Evolutionary conservation across 2,329 filamentous ascomycete genomes (phyloP).

Genomic region (Penicillium frequentans): DNA sequence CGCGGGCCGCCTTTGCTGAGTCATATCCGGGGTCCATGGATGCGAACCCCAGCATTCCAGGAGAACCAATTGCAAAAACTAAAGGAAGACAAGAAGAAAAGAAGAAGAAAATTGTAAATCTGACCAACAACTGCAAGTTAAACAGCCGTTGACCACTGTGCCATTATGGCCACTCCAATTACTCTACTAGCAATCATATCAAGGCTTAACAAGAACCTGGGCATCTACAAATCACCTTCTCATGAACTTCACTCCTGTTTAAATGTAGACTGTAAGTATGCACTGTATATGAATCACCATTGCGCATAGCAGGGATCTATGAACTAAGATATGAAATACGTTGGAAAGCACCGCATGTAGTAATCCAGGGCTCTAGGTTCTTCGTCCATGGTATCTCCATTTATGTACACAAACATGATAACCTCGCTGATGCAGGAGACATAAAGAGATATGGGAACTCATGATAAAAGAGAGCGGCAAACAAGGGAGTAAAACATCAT

Average conservation of each 20-base stretch:
- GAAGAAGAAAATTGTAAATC: no score
- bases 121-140: neutral
- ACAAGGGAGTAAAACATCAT: neutral
- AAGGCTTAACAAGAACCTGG: no score
- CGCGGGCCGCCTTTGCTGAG: constrained; percentile 18
- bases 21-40: neutral
- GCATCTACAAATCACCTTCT: no score
- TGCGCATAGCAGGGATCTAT: no score
- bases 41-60: neutral
- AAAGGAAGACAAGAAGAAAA: neutral
- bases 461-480: neutral
- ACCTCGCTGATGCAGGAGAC: constrained; percentile 21
- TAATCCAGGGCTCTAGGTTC: neutral
- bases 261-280: no score
- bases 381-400: constrained; percentile 24
- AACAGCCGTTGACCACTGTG: neutral
- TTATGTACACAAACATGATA: constrained; percentile 23
- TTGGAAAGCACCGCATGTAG: neutral
- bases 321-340: no score
- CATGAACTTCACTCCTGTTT: no score
- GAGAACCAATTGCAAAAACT: neutral
- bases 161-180: neutral
- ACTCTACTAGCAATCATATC: no score
- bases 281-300: no score
- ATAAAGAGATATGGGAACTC: constrained; percentile 6